These are phyloP conservation scores for Dioszegia crocea DNA, from an alignment of 768 basidiomycete species.

Conservation along the genomic window DNA sequence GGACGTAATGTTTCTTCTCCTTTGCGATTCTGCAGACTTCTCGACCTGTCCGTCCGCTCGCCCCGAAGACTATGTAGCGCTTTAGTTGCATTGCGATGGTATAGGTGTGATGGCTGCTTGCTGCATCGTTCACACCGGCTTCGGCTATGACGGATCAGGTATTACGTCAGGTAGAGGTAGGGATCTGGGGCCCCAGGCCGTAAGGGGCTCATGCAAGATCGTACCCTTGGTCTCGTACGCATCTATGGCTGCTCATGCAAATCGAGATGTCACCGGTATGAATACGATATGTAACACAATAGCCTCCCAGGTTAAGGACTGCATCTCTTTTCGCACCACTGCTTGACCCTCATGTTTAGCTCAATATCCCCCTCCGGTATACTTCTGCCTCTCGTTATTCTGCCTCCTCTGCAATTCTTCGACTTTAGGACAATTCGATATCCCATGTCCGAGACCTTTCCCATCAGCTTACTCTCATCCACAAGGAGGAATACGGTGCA, in stretches of 20 bases:
- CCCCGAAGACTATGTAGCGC: slow-evolving; percentile 3
- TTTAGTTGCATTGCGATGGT: slow-evolving; percentile 6
- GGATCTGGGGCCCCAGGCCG: too few relatives aligned
- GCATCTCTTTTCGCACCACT: background rate
- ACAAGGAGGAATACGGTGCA: too few relatives aligned
- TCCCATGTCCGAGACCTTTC: slow-evolving; percentile 85
- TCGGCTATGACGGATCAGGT: too few relatives aligned
- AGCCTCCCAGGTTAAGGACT: too few relatives aligned
- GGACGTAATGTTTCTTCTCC: slow-evolving; percentile 1
- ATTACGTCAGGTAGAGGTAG: too few relatives aligned
- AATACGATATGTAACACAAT: background rate
- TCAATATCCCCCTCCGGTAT: slow-evolving; percentile 66
- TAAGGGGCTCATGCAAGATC: too few relatives aligned
- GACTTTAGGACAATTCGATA: slow-evolving; percentile 92
- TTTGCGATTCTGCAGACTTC: background rate
- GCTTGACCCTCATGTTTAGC: background rate
- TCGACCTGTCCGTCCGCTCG: background rate
- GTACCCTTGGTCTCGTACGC: too few relatives aligned
- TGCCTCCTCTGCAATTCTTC: slow-evolving; percentile 87
- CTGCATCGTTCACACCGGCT: too few relatives aligned
- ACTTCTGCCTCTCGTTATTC: slow-evolving; percentile 75
- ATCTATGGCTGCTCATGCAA: too few relatives aligned
- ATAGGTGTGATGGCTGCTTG: background rate
- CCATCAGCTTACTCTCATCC: background rate
- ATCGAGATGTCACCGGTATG: background rate